Evolutionary conservation across 768 basidiomycete species (phyloP).

Genomic region (Melanogaster broomeanus): DNA sequence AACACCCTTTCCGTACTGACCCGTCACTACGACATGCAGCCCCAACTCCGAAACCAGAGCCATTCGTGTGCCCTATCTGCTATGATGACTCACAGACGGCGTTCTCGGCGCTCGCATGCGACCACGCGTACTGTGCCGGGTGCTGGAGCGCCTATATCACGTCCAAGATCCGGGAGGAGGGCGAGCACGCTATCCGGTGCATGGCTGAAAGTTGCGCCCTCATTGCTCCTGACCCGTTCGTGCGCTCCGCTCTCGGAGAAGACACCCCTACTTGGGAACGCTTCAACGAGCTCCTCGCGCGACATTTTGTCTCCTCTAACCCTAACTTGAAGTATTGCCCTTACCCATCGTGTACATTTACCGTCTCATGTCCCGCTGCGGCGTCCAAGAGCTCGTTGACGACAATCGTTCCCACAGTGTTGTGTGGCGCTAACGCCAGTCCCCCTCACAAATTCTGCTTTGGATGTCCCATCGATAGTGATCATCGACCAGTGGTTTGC

Average conservation of each 20-base stretch:
- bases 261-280: conserved; percentile 59
- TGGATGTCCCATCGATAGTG: conserved; percentile 84
- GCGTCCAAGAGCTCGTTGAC: conserved; percentile 72
- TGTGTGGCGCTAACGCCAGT: conserved; percentile 67
- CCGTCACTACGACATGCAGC: background rate
- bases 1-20: background rate
- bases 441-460: conserved; percentile 86
- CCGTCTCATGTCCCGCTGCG: conserved; percentile 87
- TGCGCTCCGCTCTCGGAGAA: conserved; percentile 56
- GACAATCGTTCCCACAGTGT: conserved; percentile 85
- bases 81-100: conserved; percentile 77
- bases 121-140: conserved; percentile 77
- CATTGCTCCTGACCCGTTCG: conserved; percentile 63
- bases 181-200: conserved; percentile 70
- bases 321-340: conserved; percentile 91
- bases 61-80: conserved; percentile 93
- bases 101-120: conserved; percentile 75
- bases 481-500: conserved; percentile 93
- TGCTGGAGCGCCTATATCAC: conserved; percentile 84
- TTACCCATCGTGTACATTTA: conserved; percentile 90
- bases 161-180: conserved; percentile 83
- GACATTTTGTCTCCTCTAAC: conserved; percentile 88
- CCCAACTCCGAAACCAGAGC: conserved; percentile 36
- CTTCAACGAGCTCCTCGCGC: conserved; percentile 85
- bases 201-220: conserved; percentile 79